phyloP scores from a whole-genome alignment of 2,329 filamentous ascomycete genomes.

The Pseudohalonectria lignicola region DNA sequence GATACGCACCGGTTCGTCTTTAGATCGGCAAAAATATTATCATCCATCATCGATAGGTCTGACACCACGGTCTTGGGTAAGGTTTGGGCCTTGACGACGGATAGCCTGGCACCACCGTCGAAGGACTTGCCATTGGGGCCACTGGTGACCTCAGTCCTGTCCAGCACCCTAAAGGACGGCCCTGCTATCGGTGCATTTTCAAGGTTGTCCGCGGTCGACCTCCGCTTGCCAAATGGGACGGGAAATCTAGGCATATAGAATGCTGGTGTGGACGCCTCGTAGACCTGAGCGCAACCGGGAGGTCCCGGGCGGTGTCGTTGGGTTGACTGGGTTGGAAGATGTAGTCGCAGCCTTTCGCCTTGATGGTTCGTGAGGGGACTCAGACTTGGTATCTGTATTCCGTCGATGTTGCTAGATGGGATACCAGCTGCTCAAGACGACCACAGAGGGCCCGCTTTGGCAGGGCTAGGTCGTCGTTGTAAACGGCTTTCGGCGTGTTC shows the following conservation, averaged over 20 bases:
- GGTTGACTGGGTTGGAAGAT: too few relatives aligned
- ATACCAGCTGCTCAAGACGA: neutral
- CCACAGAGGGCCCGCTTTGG: too few relatives aligned
- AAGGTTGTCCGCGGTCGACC: constrained; percentile 43
- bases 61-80: constrained; percentile 25
- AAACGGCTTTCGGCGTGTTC: neutral
- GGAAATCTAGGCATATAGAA: constrained; percentile 53
- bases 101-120: constrained; percentile 34
- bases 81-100: constrained; percentile 23
- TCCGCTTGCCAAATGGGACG: constrained; percentile 47
- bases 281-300: too few relatives aligned
- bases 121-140: constrained; percentile 35
- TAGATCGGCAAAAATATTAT: constrained; percentile 48
- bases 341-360: neutral
- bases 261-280: neutral
- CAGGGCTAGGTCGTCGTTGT: neutral
- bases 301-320: too few relatives aligned
- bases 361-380: neutral
- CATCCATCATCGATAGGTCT: constrained; percentile 25
- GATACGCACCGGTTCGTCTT: constrained; percentile 37
- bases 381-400: neutral
- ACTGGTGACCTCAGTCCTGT: constrained; percentile 33
- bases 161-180: constrained; percentile 48
- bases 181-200: constrained; percentile 38
- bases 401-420: too few relatives aligned